phyloP scores from a whole-genome alignment of 208 protist species.

The Trypanosoma congolense region DNA sequence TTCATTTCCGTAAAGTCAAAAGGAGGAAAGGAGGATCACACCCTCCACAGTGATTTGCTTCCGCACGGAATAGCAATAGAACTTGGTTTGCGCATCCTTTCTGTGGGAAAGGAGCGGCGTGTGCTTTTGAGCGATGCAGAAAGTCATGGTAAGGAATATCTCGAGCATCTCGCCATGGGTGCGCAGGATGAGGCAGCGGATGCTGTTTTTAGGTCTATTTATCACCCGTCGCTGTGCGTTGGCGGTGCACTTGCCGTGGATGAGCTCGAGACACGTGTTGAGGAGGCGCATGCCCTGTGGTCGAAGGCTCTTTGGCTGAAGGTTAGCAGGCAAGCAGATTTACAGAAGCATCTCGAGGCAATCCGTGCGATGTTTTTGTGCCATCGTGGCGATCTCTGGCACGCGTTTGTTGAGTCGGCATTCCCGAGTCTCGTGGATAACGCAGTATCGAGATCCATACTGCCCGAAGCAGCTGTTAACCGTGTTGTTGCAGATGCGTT shows the following conservation, averaged over 20 bases:
- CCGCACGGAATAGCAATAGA: conserved; percentile 57
- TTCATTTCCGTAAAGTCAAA: conserved; percentile 46
- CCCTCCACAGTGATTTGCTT: conserved; percentile 52
- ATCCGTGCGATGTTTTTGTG: conserved; percentile 76
- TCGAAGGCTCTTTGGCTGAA: conserved; percentile 71
- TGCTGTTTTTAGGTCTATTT: conserved; percentile 71
- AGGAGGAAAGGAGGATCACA: conserved; percentile 41
- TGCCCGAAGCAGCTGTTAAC: conserved; percentile 16
- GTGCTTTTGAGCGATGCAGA: conserved; percentile 41
- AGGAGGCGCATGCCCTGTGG: conserved; percentile 64
- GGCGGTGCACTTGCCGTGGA: conserved; percentile 51
- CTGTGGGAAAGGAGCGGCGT: conserved; percentile 64
- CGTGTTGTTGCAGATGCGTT: conserved; percentile 31
- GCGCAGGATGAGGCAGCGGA: conserved; percentile 74
- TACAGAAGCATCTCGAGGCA: conserved; percentile 38
- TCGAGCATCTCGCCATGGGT: conserved; percentile 67
- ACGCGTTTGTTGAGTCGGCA: conserved; percentile 58
- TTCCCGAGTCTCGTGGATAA: conserved; percentile 29
- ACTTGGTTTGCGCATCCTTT: conserved; percentile 55
- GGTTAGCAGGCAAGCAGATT: conserved; percentile 28
- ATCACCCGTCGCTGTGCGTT: conserved; percentile 52
- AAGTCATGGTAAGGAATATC: conserved; percentile 43
- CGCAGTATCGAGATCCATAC: conserved; percentile 2
- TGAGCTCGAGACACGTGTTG: conserved; percentile 66
- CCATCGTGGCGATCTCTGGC: conserved; percentile 80